Percentiles rank a stretch among this genome's conserved stretches.
phyloP scores from a whole-genome alignment of 306 rosid species.

The Cicer cuneatum region DNA sequence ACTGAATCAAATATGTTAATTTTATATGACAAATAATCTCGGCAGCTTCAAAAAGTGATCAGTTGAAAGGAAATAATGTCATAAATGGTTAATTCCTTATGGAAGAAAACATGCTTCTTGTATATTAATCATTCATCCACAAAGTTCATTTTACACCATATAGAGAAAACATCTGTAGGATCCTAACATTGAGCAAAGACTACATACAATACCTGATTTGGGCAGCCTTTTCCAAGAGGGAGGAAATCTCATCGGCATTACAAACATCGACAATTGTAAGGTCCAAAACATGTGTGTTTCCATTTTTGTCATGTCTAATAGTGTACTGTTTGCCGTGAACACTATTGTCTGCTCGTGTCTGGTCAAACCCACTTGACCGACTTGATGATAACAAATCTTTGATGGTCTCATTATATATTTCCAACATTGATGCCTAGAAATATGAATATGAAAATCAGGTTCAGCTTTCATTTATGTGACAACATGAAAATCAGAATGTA shows the following conservation, averaged over 20 bases:
- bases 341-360: slow-evolving; percentile 44
- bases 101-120: slow-evolving; percentile 13
- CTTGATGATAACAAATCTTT: slow-evolving; percentile 77
- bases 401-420: slow-evolving; percentile 91
- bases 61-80: slow-evolving; percentile 23
- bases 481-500: slow-evolving; percentile 26
- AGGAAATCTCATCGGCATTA: slow-evolving; percentile 82
- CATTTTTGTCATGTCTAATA: slow-evolving; percentile 88
- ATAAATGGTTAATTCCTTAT: slow-evolving; percentile 13
- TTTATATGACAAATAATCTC: not conserved
- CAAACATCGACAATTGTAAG: slow-evolving; percentile 81
- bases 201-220: slow-evolving; percentile 77
- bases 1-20: not conserved
- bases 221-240: slow-evolving; percentile 88
- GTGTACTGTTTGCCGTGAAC: slow-evolving; percentile 77
- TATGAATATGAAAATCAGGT: not conserved
- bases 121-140: slow-evolving; percentile 21
- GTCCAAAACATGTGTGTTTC: slow-evolving; percentile 85
- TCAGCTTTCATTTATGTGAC: slow-evolving; percentile 27
- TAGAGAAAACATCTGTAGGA: slow-evolving; percentile 15
- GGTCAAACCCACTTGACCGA: slow-evolving; percentile 62
- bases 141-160: slow-evolving; percentile 21
- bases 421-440: slow-evolving; percentile 81
- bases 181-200: not conserved
- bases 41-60: not conserved